Percentiles rank a stretch among this genome's conserved stretches.
These are phyloP conservation scores for Hanseniaspora nectarophila DNA, from an alignment of 805 yeast genomes.

Conservation along the genomic window DNA sequence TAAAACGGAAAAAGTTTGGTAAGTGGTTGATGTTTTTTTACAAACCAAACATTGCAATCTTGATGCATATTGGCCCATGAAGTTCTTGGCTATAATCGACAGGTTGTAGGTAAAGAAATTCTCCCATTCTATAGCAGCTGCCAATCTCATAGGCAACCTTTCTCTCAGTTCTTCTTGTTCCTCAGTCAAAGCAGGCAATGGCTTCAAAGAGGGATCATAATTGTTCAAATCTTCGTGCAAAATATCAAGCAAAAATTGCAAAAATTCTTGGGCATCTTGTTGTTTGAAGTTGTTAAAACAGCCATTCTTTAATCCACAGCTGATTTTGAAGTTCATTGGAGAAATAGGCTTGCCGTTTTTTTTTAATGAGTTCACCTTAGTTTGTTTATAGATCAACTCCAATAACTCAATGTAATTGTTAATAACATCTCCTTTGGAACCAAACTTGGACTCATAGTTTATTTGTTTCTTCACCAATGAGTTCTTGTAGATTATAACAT, in stretches of 20 bases:
- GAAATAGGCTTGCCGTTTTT: slow-evolving; percentile 32
- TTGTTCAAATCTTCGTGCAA: slow-evolving; percentile 82
- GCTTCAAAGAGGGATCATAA: slow-evolving; percentile 5
- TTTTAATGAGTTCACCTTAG: slow-evolving; percentile 4
- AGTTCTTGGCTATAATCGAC: slow-evolving; percentile 66
- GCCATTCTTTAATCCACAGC: slow-evolving; percentile 57
- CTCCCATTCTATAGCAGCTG: slow-evolving; percentile 88
- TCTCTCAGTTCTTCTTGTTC: slow-evolving; percentile 68
- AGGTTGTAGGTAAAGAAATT: slow-evolving; percentile 66
- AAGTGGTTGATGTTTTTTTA: slow-evolving; percentile 68
- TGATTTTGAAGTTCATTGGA: slow-evolving; percentile 54
- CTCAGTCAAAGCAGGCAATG: slow-evolving; percentile 40
- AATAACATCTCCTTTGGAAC: slow-evolving; percentile 71
- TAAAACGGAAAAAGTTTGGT: slow-evolving; percentile 66
- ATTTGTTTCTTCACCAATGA: slow-evolving; percentile 49
- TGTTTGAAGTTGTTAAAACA: slow-evolving; percentile 74
- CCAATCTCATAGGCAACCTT: slow-evolving; percentile 58
- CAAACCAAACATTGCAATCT: slow-evolving; percentile 64
- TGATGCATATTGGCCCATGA: slow-evolving; percentile 85
- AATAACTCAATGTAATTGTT: slow-evolving; percentile 52
- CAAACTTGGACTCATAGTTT: slow-evolving; percentile 60
- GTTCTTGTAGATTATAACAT: slow-evolving; percentile 45
- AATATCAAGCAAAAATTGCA: slow-evolving; percentile 77
- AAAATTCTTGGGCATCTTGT: slow-evolving; percentile 88
- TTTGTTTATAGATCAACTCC: slow-evolving; percentile 40